Base-by-base conservation (phyloP, 768 basidiomycete species). In the Leccinum imitatum region DNA sequence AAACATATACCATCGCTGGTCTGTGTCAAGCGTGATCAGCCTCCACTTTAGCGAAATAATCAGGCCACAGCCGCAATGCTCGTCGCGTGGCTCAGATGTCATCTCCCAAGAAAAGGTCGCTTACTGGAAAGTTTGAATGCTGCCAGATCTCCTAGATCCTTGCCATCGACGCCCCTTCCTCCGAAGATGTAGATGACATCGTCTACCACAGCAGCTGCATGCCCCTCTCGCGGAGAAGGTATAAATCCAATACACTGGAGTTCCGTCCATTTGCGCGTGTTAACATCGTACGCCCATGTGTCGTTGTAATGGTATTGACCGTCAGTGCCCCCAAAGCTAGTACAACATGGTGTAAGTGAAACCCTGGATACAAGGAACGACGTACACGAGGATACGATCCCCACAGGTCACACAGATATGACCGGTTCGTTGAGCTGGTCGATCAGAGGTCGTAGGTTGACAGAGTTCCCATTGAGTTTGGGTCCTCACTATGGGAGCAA, bases 1-100 rank as follows among this genome's bases (percentile, higher is more conserved):
- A 80, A 99, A 99, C 93, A 95, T 98, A 77, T 95, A 99, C 97
- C 97, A 99, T 66, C 97, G 83, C 69, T 94, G 92, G 75, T 95
- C 96, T 98, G 71, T 31, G 50, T 48, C 17, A 51, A 56, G 14
- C 2, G 59, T 30, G 6, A 57, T 73, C 57, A 72, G 61, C 50
- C 15, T 39, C 35, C 17, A 10, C 25, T 51, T 61, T 46, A 30
- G 54, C 64, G 53, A 35, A 37, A 46, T 47, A 4, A 61, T 10
- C 37, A 48, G 35, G 51, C 33, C 30, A 44, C n/a, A 33, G 23
- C 23, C 21, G n/a, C 15, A 37, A 54, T 6, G 30, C 21, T 46
- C 30, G n/a, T 47, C 51, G 27, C 41, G 61, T 13, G 21, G 56
- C 54, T 41, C 8, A 59, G 56, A 44, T 53, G 37, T n/a, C 30